Evolutionary conservation across 768 basidiomycete genomes (phyloP).

Genomic region (Boletus rubropictus): DNA sequence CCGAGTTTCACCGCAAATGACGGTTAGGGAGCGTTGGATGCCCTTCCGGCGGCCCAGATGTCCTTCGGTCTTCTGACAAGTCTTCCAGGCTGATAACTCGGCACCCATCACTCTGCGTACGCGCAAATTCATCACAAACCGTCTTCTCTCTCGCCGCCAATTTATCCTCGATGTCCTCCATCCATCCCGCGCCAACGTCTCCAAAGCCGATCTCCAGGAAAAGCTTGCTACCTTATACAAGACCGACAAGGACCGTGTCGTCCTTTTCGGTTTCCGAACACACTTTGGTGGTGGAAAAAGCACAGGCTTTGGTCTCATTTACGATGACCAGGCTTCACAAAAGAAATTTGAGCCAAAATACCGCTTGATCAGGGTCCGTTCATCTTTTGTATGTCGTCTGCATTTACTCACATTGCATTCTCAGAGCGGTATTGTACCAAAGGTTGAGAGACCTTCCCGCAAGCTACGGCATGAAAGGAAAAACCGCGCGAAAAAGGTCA

Average conservation of each 20-base stretch:
- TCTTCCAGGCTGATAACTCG: conserved; percentile 62
- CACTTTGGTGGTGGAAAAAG: conserved; percentile 97
- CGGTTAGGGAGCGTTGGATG: conserved; percentile 24
- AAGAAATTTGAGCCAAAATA: conserved; percentile 97
- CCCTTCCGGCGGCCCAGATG: conserved; percentile 19
- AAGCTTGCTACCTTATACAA: conserved; percentile 94
- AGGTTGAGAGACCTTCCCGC: conserved; percentile 88
- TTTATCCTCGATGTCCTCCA: conserved; percentile 94
- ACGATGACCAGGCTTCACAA: conserved; percentile 92
- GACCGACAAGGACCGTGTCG: conserved; percentile 82
- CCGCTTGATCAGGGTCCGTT: conserved; percentile 85
- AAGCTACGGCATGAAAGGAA: conserved; percentile 99
- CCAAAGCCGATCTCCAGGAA: conserved; percentile 85
- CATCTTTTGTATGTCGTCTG: not conserved
- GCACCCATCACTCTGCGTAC: conserved; percentile 94
- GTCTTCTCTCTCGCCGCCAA: conserved; percentile 91
- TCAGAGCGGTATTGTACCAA: conserved; percentile 63
- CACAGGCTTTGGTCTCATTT: conserved; percentile 96
- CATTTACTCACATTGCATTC: conserved; percentile 2
- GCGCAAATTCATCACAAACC: conserved; percentile 99
- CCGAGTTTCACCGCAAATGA: conserved; percentile 9
- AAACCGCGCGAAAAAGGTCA: conserved; percentile 99
- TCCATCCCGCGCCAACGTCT: conserved; percentile 91
- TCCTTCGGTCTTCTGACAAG: conserved; percentile 12
- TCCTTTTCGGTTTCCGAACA: conserved; percentile 91